Conservation (phyloP, 805 yeast species). For the Yarrowia sp. region DNA sequence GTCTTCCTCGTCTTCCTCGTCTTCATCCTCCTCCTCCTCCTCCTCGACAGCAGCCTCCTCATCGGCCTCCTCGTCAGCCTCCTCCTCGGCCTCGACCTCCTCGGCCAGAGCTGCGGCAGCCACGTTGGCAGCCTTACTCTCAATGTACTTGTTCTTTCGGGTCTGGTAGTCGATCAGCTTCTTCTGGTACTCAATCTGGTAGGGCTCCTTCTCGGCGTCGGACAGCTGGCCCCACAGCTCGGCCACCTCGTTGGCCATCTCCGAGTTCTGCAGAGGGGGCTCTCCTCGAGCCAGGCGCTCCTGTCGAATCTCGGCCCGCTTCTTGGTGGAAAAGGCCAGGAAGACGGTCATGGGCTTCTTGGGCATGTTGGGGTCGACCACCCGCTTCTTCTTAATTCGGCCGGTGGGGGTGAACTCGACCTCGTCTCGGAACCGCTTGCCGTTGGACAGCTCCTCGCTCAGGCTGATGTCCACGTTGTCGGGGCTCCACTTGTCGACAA, state of each 20-base stretch:
- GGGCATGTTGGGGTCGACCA: constrained; percentile 90
- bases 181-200: constrained; percentile 63
- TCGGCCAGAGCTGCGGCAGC: constrained; percentile 42
- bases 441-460: constrained; percentile 42
- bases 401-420: constrained; percentile 48
- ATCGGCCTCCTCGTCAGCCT: constrained; percentile 50
- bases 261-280: constrained; percentile 73
- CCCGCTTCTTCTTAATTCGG: constrained; percentile 58
- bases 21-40: constrained; percentile 53
- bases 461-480: constrained; percentile 26
- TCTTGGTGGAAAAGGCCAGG: constrained; percentile 76
- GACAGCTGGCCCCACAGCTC: constrained; percentile 77
- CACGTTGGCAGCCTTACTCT: constrained; percentile 46
- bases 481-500: constrained; percentile 36
- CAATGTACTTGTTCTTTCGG: constrained; percentile 56
- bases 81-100: constrained; percentile 47
- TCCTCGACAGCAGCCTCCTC: constrained; percentile 58
- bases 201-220: constrained; percentile 71
- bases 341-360: constrained; percentile 91
- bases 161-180: constrained; percentile 57
- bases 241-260: constrained; percentile 79
- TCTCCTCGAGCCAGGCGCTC: constrained; percentile 67
- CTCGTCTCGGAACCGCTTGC: constrained; percentile 41
- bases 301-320: constrained; percentile 72
- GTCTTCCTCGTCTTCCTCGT: constrained; percentile 50